These are phyloP conservation scores for Wickerhamomyces bisporus DNA, from an alignment of 805 yeast species.

Conservation along the genomic window DNA sequence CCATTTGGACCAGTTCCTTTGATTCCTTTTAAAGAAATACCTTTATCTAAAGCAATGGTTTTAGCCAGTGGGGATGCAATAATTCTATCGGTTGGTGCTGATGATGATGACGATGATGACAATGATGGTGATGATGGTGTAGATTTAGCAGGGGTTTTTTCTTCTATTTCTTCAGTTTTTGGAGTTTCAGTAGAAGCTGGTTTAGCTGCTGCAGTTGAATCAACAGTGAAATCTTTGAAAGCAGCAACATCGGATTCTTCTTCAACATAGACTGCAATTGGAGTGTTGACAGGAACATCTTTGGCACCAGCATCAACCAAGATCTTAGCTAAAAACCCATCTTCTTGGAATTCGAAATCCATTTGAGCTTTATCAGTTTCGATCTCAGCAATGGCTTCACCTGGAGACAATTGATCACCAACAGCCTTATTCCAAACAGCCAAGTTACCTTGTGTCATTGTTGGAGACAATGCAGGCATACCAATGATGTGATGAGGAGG, in stretches of 20 bases:
- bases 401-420: constrained; percentile 86
- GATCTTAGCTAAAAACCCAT: constrained; percentile 86
- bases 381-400: constrained; percentile 93
- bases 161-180: constrained; percentile 21
- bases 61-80: constrained; percentile 95
- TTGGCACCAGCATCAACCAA: constrained; percentile 78
- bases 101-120: constrained; percentile 1
- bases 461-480: constrained; percentile 99
- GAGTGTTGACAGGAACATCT: constrained; percentile 90
- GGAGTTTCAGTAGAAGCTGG: constrained; percentile 25
- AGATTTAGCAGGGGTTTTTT: constrained; percentile 26
- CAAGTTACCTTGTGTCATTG: constrained; percentile 95
- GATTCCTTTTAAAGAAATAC: constrained; percentile 77
- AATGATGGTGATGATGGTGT: constrained; percentile 33
- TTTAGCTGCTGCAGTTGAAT: constrained; percentile 44
- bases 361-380: constrained; percentile 97
- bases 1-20: constrained; percentile 95
- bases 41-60: constrained; percentile 86
- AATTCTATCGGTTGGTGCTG: constrained; percentile 58
- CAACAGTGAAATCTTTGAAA: constrained; percentile 81
- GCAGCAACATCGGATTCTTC: constrained; percentile 80
- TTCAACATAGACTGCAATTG: constrained; percentile 96
- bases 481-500: constrained; percentile 85
- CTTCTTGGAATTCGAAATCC: constrained; percentile 99
- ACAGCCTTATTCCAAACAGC: constrained; percentile 85